Percentiles rank a stretch among this genome's conserved stretches.
Evolutionary conservation across 1,284 basidiomycete species (phyloP).

Genomic region (Peniophora sp.): DNA sequence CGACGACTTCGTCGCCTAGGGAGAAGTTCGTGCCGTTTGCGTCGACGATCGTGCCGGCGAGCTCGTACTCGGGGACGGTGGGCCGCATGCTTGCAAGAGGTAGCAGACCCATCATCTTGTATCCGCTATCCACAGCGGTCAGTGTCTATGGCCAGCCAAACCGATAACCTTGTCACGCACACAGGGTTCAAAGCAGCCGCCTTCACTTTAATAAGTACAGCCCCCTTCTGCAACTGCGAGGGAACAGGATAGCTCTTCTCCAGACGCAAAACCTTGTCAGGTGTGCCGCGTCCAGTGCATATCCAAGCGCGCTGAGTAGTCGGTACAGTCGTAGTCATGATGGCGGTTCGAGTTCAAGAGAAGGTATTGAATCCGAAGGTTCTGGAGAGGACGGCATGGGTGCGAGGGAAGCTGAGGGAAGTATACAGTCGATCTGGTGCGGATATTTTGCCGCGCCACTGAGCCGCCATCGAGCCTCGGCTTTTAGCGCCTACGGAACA

Average conservation of each 20-base stretch:
- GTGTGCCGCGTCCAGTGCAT: conserved; percentile 25
- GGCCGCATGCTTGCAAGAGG: conserved; percentile 45
- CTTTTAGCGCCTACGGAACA: no score
- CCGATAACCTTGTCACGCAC: no score
- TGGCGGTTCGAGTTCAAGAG: no score
- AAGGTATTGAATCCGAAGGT: no score
- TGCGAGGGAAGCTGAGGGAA: no score
- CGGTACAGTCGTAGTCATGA: conserved; percentile 9
- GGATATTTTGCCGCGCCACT: no score
- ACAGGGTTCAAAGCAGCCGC: conserved; percentile 65
- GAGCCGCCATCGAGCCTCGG: no score
- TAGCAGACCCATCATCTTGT: conserved; percentile 45
- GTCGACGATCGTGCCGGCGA: conserved; percentile 53
- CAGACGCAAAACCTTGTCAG: conserved; percentile 36
- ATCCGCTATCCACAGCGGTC: no score
- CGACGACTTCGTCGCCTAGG: conserved; percentile 55
- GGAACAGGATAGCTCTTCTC: conserved; percentile 39
- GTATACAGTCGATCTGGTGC: no score
- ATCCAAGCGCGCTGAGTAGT: conserved; percentile 26
- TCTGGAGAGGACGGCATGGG: no score
- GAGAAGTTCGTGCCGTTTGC: conserved; percentile 42
- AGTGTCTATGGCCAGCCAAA: no score
- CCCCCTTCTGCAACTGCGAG: conserved; percentile 30
- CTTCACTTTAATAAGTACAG: conserved; percentile 54
- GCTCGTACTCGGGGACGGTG: conserved; percentile 49